phyloP scores from a whole-genome alignment of 768 basidiomycete species.

The Termitomyces sp. region DNA sequence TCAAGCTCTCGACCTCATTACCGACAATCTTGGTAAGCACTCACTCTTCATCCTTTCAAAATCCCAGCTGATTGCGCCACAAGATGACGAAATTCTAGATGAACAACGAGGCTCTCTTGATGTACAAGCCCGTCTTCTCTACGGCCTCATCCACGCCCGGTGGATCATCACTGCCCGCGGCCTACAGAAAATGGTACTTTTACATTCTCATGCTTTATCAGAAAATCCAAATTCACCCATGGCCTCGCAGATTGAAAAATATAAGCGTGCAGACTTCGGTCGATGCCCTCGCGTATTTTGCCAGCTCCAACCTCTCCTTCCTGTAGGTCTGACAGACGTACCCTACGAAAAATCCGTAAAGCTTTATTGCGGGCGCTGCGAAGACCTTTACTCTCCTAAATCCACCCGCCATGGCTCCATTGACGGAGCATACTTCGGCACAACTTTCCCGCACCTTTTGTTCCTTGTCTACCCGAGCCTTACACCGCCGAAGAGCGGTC shows the following conservation, averaged over 20 bases:
- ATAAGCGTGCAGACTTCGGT: constrained; percentile 97
- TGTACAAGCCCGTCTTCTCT: constrained; percentile 87
- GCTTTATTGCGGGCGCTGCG: constrained; percentile 96
- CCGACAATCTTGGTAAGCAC: constrained; percentile 83
- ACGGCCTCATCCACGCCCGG: constrained; percentile 93
- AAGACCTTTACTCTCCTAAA: constrained; percentile 98
- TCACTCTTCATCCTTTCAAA: background rate
- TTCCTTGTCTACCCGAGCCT: constrained; percentile 96
- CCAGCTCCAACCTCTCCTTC: constrained; percentile 90
- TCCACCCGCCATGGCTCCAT: constrained; percentile 95
- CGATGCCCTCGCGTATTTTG: constrained; percentile 97
- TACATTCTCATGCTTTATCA: background rate
- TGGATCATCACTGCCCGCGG: constrained; percentile 97
- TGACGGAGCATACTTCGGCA: constrained; percentile 98
- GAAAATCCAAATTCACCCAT: background rate
- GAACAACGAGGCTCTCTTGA: constrained; percentile 90
- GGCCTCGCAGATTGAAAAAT: constrained; percentile 77
- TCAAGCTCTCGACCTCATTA: constrained; percentile 92
- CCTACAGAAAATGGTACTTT: constrained; percentile 84
- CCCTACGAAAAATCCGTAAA: constrained; percentile 99
- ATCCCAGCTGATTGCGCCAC: background rate
- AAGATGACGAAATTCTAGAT: constrained; percentile 93
- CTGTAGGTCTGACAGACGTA: constrained; percentile 94
- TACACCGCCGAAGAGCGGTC: constrained; percentile 75
- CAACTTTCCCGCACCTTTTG: constrained; percentile 93